phyloP scores from a whole-genome alignment of 2,329 filamentous ascomycete species.

The Pseudopyricularia cyperi region DNA sequence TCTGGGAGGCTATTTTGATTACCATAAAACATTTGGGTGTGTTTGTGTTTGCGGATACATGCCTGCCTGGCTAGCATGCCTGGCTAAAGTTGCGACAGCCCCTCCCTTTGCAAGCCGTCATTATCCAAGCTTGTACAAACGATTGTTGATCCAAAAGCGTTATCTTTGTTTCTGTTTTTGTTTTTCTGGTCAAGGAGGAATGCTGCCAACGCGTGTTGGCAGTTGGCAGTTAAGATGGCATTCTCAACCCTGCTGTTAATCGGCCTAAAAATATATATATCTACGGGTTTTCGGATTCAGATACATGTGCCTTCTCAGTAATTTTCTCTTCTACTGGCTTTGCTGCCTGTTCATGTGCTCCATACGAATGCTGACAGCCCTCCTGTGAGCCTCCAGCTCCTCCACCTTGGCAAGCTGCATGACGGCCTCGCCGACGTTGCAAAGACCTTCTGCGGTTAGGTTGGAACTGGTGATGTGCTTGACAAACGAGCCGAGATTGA shows the following conservation, averaged over 20 bases:
- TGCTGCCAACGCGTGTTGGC: neutral
- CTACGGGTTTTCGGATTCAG: neutral
- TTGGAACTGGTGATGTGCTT: conserved; percentile 97
- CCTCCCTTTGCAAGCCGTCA: too few species aligned
- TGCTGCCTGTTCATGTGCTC: conserved; percentile 25
- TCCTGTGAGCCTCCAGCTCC: conserved; percentile 83
- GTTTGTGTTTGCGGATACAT: too few species aligned
- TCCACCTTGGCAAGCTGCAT: conserved; percentile 94
- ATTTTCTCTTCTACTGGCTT: neutral
- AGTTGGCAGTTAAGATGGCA: too few species aligned
- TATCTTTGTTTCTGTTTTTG: neutral
- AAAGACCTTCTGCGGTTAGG: conserved; percentile 71
- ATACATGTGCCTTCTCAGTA: neutral
- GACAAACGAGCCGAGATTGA: conserved; percentile 89
- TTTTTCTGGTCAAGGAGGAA: too few species aligned
- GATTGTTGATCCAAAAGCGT: neutral
- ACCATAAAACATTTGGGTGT: neutral
- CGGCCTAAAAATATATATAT: neutral
- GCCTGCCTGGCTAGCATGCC: too few species aligned
- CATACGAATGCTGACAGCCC: conserved; percentile 77
- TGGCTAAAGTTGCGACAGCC: neutral
- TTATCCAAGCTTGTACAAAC: neutral
- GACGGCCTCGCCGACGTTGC: conserved; percentile 75
- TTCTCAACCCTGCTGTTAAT: too few species aligned
- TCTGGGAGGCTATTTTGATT: neutral